phyloP scores from a whole-genome alignment of 345 rosid genomes.

The Citrus maxima region DNA sequence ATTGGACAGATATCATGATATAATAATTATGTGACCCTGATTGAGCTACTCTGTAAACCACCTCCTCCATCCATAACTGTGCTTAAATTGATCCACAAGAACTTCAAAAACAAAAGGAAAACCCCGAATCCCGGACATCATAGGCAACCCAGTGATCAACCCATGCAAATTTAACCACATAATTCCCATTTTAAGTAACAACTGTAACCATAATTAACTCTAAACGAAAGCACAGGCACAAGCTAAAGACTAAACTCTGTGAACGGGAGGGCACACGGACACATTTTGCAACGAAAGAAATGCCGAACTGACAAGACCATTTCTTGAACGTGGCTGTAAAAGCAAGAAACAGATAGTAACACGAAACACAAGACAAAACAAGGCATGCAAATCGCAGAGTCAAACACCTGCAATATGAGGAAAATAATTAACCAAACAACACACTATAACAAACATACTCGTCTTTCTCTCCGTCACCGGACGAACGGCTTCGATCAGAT shows the following conservation, averaged over 20 bases:
- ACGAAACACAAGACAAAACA: background rate
- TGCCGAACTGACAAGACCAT: background rate
- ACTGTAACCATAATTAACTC: background rate
- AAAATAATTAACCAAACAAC: background rate
- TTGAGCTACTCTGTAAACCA: slow-evolving; percentile 3
- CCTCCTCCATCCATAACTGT: background rate
- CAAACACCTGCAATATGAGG: background rate
- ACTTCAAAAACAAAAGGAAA: background rate
- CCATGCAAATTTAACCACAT: background rate
- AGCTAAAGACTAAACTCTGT: background rate
- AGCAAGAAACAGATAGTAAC: background rate
- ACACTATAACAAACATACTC: slow-evolving; percentile 26
- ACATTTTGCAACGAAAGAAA: slow-evolving; percentile 7
- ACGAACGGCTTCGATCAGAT: slow-evolving; percentile 43
- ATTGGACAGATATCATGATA: background rate
- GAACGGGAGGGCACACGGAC: background rate
- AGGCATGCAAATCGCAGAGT: slow-evolving; percentile 12
- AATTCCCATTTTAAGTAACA: background rate
- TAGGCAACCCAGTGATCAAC: slow-evolving; percentile 6
- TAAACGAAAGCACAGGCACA: background rate
- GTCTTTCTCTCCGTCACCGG: slow-evolving; percentile 31
- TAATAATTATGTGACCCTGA: background rate
- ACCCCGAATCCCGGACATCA: background rate
- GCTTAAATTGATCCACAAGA: background rate
- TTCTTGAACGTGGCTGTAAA: slow-evolving; percentile 5